Evolutionary conservation across 768 basidiomycete species (phyloP).

Genomic region (Sporobolomyces roseus): DNA sequence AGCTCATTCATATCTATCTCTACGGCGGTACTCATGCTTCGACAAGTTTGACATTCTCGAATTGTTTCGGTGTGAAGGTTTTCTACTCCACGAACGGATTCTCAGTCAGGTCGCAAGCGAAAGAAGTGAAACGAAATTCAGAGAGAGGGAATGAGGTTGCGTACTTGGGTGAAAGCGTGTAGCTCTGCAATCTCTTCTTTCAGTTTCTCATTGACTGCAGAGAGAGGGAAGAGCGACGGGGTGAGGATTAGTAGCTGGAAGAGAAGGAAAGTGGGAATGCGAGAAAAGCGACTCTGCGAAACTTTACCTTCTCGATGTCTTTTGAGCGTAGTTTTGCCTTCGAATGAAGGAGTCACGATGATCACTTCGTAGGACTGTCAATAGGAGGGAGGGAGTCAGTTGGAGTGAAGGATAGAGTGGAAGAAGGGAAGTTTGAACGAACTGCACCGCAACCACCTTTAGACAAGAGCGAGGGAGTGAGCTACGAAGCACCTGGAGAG

Average conservation of each 20-base stretch:
- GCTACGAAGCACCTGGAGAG: too few species aligned
- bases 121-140: not conserved
- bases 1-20: not conserved
- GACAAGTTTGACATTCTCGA: constrained; percentile 35
- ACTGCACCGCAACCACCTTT: constrained; percentile 42
- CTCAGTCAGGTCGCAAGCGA: not conserved
- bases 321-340: constrained; percentile 44
- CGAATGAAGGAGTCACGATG: constrained; percentile 43
- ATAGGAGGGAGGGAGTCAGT: not conserved
- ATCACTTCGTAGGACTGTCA: constrained; percentile 44
- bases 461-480: not conserved
- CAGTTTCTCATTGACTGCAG: constrained; percentile 43
- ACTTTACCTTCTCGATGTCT: constrained; percentile 41
- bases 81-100: constrained; percentile 26
- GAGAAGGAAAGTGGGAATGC: not conserved
- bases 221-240: not conserved
- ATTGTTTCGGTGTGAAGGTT: constrained; percentile 44
- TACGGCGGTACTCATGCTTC: constrained; percentile 4
- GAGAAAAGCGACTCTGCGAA: too few species aligned
- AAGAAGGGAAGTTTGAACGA: not conserved
- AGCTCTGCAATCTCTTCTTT: constrained; percentile 45
- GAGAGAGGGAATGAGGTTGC: not conserved
- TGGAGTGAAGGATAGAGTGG: not conserved
- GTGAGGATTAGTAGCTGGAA: not conserved
- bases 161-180: constrained; percentile 44